Percentiles rank a stretch among this genome's conserved stretches.
phyloP scores from a whole-genome alignment of 495 filamentous ascomycete genomes.

The Aspergillus affinis region DNA sequence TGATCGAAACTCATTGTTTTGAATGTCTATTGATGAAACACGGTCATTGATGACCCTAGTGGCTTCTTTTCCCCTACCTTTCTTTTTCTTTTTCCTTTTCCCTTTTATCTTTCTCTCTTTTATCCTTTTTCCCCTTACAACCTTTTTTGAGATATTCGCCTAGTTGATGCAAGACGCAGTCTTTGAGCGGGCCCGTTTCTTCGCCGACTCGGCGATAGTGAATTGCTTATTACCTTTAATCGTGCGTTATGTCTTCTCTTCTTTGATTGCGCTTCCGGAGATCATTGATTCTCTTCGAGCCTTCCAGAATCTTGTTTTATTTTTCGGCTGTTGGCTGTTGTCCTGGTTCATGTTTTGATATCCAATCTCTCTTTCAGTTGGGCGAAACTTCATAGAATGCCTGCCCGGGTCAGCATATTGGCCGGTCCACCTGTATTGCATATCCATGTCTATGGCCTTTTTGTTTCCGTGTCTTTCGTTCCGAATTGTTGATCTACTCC shows the following conservation, averaged over 20 bases:
- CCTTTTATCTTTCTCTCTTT: too few species aligned
- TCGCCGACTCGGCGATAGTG: background rate
- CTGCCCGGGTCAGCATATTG: background rate
- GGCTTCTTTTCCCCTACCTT: too few species aligned
- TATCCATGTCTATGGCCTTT: background rate
- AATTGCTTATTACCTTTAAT: background rate
- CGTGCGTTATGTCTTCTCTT: background rate
- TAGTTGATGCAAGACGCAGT: conserved; percentile 18
- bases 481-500: too few species aligned
- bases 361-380: background rate
- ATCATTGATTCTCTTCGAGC: background rate
- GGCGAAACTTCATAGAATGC: background rate
- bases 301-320: background rate
- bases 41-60: conserved; percentile 5
- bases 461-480: background rate
- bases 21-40: conserved; percentile 15
- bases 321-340: background rate
- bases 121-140: background rate
- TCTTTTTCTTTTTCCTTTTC: too few species aligned
- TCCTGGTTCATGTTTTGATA: background rate
- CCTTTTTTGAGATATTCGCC: background rate
- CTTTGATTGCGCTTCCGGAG: too few species aligned
- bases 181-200: conserved; percentile 8
- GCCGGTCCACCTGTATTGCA: background rate
- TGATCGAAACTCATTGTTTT: conserved; percentile 39